Conservation (phyloP, 129 eudicot genomes). For the Lonicera japonica region DNA sequence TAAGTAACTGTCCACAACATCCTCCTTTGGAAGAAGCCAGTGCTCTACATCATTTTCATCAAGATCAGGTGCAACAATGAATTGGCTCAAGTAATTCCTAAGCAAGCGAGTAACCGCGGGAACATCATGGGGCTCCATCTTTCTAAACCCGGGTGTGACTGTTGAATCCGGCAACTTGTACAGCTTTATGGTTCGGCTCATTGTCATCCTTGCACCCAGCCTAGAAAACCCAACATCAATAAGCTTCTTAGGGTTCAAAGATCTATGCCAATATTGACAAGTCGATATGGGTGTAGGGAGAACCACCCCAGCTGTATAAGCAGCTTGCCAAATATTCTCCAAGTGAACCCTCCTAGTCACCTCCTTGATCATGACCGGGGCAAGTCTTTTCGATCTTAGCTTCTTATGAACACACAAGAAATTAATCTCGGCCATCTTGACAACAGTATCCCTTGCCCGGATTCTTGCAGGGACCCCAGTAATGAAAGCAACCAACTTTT, state of each 20-base stretch:
- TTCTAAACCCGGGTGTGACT: constrained; percentile 47
- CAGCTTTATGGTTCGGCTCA: constrained; percentile 60
- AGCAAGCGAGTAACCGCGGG: constrained; percentile 53
- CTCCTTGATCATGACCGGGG: constrained; percentile 67
- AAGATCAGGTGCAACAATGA: constrained; percentile 52
- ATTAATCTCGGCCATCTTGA: constrained; percentile 58
- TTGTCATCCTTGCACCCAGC: constrained; percentile 58
- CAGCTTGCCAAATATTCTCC: constrained; percentile 68
- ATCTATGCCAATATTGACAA: constrained; percentile 66
- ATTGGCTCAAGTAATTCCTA: constrained; percentile 41
- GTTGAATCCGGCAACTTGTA: constrained; percentile 42
- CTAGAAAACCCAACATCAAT: constrained; percentile 64
- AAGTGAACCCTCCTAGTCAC: constrained; percentile 62
- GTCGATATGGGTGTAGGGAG: constrained; percentile 57
- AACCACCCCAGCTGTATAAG: constrained; percentile 67
- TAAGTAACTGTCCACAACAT: constrained; percentile 44
- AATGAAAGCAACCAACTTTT: constrained; percentile 58
- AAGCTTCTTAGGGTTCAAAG: constrained; percentile 52
- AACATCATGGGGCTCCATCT: constrained; percentile 61
- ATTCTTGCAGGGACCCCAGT: constrained; percentile 56
- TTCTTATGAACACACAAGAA: constrained; percentile 68
- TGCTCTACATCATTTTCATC: constrained; percentile 62
- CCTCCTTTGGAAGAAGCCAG: constrained; percentile 56
- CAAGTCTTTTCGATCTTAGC: constrained; percentile 56
- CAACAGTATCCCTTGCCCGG: constrained; percentile 42